Base-by-base conservation (phyloP, 1,284 basidiomycete genomes). In the Xerocomus amazonicus region DNA sequence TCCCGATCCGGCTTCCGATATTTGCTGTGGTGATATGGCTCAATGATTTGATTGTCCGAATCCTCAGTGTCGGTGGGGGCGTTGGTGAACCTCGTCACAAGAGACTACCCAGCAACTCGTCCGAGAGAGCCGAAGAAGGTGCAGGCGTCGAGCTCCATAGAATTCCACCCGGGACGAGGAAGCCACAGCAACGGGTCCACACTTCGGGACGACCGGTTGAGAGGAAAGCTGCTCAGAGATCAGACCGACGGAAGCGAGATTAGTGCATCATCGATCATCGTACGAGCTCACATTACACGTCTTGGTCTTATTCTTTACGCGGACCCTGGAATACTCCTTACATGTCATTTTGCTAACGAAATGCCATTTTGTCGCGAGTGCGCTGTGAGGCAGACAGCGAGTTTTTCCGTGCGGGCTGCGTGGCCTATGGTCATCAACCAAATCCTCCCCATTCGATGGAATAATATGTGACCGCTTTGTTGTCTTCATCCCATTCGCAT, bases 401-500 rank as follows among this genome's bases (percentile, higher is more conserved):
- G 19, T 9, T 19, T 28, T 31, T 32, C n/a, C 9, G 23, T 40
- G 48, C 17, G 7, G 29, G 29, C 12, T 12, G 29, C 29, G 29
- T 31, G 39, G 36, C 7, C 37, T 44, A 19, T 14, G 23, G 26
- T 12, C 27, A 12, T 74, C 62, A 94, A 58, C 92, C 92, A 64
- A 94, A 96, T 28, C 90, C 90, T 34, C 91, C 90, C 92, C 92
- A 96, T 68, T 95, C 92, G 53, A 96, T 79, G 51, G 87, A 90
- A 52, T 89, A 81, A 72, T 87, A 92, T 7, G 84, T 81, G 2
- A 86, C 87, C 56, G 77, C 68, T 37, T 80, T 75, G 60, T 74
- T 80, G 38, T 78, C 76, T 44, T 90, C 83, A 62, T 95, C 83
- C 87, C 89, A 96, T 36, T 84, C 83, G 60, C 93, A 97, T 6